Evolutionary conservation across 345 rosid species (phyloP), one percentile per base, ranked within the genome.

Genomic region (Heritiera fomes): DNA sequence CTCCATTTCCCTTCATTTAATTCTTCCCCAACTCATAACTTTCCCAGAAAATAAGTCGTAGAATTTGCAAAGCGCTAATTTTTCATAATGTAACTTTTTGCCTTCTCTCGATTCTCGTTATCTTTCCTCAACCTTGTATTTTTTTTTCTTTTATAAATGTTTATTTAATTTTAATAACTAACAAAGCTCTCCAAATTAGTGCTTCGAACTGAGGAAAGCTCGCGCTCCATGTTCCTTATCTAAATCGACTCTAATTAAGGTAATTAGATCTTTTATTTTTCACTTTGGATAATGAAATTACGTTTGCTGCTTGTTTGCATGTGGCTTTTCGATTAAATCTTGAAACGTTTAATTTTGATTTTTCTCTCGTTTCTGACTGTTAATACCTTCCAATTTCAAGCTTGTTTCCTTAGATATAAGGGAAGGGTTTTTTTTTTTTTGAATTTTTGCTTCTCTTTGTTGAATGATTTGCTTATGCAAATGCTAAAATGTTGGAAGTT

Each of bases 251-350:
- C 47, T 75, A 63, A 2, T 61, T 38, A 59, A 82, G 80, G 85
- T 75, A 78, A 67, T 50, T 8, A n/a, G 23, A n/a, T 52, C 18
- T 72, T 71, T 40, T 28, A 3, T 7, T 18, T 76, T 18, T 18
- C 58, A 17, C 40, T 43, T 65, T 55, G 41, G 45, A 47, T 12
- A 41, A 34, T 20, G 58, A 73, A 62, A 32, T 30, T 64, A 20
- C 8, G 61, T 65, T 65, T 56, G 12, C 34, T 73, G 34, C 28
- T 45, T 66, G 20, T 10, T 71, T 64, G 53, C 75, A 34, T 11
- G 30, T 73, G 58, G 41, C 49, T 45, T 28, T 62, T 28, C 52
- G 38, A 49, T 68, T 79, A 66, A 77, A 82, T 82, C 85, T 70
- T 71, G 50, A 47, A 8, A 47, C 49, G 15, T 69, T 32, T 30